Conservation (phyloP, 345 rosid genomes). For the Populus pruinosa region DNA sequence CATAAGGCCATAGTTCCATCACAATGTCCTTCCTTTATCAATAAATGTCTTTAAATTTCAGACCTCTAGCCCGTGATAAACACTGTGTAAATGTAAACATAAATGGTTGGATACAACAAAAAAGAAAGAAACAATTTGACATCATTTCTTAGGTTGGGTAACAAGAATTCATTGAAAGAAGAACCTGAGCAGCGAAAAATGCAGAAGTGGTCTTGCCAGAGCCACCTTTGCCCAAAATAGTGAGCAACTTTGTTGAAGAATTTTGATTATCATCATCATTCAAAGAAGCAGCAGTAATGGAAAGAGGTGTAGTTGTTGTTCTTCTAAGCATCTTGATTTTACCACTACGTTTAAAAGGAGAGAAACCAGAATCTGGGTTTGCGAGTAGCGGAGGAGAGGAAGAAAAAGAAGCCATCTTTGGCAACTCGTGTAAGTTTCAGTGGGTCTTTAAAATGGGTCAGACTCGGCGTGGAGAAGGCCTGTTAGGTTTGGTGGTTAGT, state of each 20-base stretch:
- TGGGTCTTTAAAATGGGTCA: neutral
- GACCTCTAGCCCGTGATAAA: neutral
- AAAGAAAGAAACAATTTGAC: neutral
- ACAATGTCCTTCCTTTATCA: neutral
- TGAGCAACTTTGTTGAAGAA: conserved; percentile 47
- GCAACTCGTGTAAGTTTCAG: neutral
- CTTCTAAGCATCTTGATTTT: conserved; percentile 7
- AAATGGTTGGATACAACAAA: neutral
- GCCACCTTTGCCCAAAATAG: conserved; percentile 88
- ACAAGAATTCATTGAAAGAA: neutral
- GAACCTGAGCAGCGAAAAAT: conserved; percentile 82
- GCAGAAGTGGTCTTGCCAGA: conserved; percentile 88
- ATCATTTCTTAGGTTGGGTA: neutral
- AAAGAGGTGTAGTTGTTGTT: conserved; percentile 26
- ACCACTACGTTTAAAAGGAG: neutral
- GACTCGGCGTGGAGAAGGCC: neutral
- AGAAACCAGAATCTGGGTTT: conserved; percentile 19
- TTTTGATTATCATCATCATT: conserved; percentile 5
- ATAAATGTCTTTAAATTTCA: neutral
- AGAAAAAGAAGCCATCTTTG: conserved; percentile 31
- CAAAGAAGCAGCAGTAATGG: conserved; percentile 28
- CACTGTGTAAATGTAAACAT: neutral
- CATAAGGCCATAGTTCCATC: neutral
- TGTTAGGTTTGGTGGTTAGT: neutral
- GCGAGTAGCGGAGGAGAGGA: conserved; percentile 25